Conservation (phyloP, 1,284 basidiomycete genomes). For the Phlebopus sp. region DNA sequence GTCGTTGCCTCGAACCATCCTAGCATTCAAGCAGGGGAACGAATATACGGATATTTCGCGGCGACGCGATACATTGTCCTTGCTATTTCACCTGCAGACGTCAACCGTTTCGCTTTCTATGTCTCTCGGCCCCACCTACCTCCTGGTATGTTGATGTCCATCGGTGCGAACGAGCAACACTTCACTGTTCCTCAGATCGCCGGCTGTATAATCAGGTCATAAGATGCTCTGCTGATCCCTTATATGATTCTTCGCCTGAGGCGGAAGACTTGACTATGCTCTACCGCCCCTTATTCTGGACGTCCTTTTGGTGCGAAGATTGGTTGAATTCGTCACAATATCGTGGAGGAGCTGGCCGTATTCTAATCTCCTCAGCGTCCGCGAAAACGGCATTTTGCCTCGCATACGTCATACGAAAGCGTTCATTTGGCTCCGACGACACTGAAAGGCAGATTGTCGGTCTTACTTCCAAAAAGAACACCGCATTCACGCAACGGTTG, state of each 20-base stretch:
- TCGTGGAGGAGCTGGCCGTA: constrained; percentile 39
- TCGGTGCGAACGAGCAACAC: not conserved
- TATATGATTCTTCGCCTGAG: constrained; percentile 44
- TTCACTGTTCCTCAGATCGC: constrained; percentile 41
- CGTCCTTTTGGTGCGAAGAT: constrained; percentile 67
- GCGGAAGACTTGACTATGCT: constrained; percentile 63
- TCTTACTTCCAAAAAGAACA: constrained; percentile 54
- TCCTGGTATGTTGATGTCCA: constrained; percentile 37
- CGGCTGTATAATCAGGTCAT: constrained; percentile 63
- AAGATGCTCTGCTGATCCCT: constrained; percentile 52
- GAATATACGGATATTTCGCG: constrained; percentile 62
- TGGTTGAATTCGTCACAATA: constrained; percentile 53
- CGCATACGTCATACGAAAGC: constrained; percentile 48
- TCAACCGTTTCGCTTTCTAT: constrained; percentile 52
- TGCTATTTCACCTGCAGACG: constrained; percentile 45
- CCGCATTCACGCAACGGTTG: constrained; percentile 50
- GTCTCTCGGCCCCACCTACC: constrained; percentile 57
- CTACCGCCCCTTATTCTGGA: constrained; percentile 67
- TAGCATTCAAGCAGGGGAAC: constrained; percentile 48
- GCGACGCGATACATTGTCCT: constrained; percentile 54
- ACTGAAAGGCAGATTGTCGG: constrained; percentile 43
- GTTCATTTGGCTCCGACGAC: constrained; percentile 24
- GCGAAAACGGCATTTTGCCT: constrained; percentile 66
- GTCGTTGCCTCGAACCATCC: constrained; percentile 47
- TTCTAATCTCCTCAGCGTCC: constrained; percentile 63